Conservation (phyloP, 108 stramenopile species). For the Fistulifera pelliculosa region DNA sequence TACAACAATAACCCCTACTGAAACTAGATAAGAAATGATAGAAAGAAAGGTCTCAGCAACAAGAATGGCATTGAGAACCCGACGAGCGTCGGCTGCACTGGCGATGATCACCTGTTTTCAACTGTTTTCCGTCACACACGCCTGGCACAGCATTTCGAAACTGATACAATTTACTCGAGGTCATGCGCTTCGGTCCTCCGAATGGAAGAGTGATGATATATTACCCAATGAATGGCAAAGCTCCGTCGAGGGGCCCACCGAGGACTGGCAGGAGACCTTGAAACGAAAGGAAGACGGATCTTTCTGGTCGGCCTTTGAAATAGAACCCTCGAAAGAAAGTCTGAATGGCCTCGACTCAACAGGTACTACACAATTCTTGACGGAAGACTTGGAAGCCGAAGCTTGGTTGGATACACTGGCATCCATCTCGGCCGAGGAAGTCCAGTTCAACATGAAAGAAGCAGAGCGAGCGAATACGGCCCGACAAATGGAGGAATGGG, state of each 20-base stretch:
- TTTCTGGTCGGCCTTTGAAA: constrained; percentile 62
- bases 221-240: constrained; percentile 24
- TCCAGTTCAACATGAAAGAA: constrained; percentile 61
- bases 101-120: too few species aligned
- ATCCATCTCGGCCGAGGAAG: constrained; percentile 55
- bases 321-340: constrained; percentile 15
- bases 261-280: constrained; percentile 52
- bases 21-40: too few species aligned
- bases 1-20: too few species aligned
- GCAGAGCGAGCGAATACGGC: constrained; percentile 71
- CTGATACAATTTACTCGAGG: neutral
- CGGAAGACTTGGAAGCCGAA: constrained; percentile 38
- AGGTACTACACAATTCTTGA: constrained; percentile 1
- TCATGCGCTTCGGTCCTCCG: neutral
- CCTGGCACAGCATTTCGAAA: too few species aligned
- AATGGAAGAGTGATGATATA: constrained; percentile 6
- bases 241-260: constrained; percentile 12
- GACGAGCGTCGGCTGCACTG: too few species aligned
- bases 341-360: constrained; percentile 10
- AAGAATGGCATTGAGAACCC: too few species aligned
- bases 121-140: too few species aligned
- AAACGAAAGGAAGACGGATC: constrained; percentile 47
- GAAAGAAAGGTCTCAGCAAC: too few species aligned
- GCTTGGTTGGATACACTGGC: constrained; percentile 69
- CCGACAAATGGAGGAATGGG: constrained; percentile 80